Conservation (phyloP, 139 green algal genomes). For the Bryopsis sp. region DNA sequence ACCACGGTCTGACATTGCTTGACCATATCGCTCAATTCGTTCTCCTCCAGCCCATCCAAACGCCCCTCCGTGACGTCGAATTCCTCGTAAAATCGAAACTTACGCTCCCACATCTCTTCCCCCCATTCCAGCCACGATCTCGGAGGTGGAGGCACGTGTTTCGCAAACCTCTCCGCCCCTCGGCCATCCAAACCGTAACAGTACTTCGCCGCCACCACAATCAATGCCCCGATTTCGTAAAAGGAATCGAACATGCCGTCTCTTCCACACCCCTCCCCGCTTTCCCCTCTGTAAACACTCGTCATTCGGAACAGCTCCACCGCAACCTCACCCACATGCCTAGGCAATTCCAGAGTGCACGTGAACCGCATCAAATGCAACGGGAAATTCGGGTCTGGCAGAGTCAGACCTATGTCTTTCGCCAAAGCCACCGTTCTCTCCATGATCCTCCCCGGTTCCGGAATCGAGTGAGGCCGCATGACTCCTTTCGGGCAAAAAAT, state of each 20-base stretch:
- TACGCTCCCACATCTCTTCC: not conserved
- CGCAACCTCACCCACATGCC: not conserved
- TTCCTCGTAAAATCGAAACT: too few species aligned
- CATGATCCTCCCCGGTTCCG: not conserved
- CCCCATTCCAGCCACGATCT: slow-evolving; percentile 7
- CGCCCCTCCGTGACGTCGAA: too few species aligned
- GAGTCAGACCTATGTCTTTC: not conserved
- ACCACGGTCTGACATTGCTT: too few species aligned
- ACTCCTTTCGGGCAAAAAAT: not conserved
- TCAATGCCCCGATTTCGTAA: not conserved
- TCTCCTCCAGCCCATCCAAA: too few species aligned
- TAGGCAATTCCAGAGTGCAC: not conserved
- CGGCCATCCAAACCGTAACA: slow-evolving; percentile 13
- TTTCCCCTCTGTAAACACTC: too few species aligned
- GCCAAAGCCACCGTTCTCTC: not conserved
- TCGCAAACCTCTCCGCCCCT: not conserved
- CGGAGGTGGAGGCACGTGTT: not conserved
- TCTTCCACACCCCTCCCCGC: slow-evolving; percentile 10
- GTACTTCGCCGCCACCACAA: slow-evolving; percentile 4
- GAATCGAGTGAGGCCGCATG: not conserved
- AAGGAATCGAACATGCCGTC: not conserved
- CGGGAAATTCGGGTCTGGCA: not conserved
- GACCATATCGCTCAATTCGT: too few species aligned
- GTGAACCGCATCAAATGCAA: not conserved
- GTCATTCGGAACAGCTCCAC: not conserved